Base-by-base conservation (phyloP, 345 rosid genomes). In the Sisymbrium altissimum region DNA sequence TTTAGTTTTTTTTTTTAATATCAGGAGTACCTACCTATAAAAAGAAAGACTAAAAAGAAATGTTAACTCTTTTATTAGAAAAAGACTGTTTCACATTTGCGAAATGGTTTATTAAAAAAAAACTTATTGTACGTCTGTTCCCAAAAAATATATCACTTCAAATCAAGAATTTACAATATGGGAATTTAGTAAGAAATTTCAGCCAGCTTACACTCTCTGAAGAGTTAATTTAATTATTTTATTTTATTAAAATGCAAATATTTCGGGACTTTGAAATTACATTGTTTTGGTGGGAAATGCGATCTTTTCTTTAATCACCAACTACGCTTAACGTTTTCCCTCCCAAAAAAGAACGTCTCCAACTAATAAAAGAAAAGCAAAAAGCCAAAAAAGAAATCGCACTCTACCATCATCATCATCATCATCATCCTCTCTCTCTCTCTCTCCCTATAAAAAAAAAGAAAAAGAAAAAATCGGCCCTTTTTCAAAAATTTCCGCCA, bases 281-380 rank as follows among this genome's bases (percentile, higher is more conserved):
- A n/a, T 43, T 45, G 7, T 6, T 46, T 3, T 7, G 6, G 19
- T 18, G 3, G 3, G 27, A 21, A 48, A 49, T 21, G 17, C 3
- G 9, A 13, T n/a, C n/a, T n/a, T n/a, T 9, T 49, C 10, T 49
- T 49, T 49, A 49, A 21, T 49, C 7, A 61, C 49, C n/a, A n/a
- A n/a, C 32, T 35, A 49, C 1, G 53, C 45, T 59, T 14, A 35
- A 1, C 3, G 21, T 53, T 72, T 75, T 68, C 73, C 79, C 78
- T 74, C 78, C 38, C 18, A 39, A 75, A 75, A 74, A 69, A 52
- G 79, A 76, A 76, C 18, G 65, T 55, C 57, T 52, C 70, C 70
- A 63, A 68, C 17, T 61, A 75, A 75, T 49, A 76, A 59, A 77
- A 50, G 66, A 70, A 70, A 53, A 49, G 39, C 63, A 56, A 71